Conservation (phyloP, 805 yeast species). For the Metschnikowia lochheadii region DNA sequence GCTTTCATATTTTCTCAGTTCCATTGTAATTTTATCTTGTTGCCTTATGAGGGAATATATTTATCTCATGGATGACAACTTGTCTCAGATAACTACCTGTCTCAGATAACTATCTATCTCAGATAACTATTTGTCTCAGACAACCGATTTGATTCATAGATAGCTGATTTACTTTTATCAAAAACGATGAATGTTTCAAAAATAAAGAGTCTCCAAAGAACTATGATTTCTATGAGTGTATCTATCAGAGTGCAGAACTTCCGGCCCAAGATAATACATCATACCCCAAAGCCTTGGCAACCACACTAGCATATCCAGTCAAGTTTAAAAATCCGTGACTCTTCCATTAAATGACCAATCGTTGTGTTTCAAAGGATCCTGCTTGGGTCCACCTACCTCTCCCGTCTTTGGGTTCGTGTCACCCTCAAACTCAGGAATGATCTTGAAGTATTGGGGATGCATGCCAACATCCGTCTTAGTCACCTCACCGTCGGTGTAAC, state of each 20-base stretch:
- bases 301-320: background rate
- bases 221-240: background rate
- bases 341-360: conserved; percentile 96
- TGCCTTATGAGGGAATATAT: too few species aligned
- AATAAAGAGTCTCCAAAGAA: background rate
- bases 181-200: too few species aligned
- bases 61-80: too few species aligned
- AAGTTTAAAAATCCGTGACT: conserved; percentile 77
- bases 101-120: too few species aligned
- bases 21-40: background rate
- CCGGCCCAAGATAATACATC: background rate
- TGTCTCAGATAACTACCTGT: too few species aligned
- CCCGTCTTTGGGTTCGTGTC: conserved; percentile 91
- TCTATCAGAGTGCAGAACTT: too few species aligned
- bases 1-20: background rate
- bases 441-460: conserved; percentile 66
- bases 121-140: too few species aligned
- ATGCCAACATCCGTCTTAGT: conserved; percentile 53
- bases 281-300: background rate
- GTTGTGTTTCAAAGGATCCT: conserved; percentile 80
- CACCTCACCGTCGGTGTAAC: conserved; percentile 9
- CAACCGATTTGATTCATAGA: too few species aligned
- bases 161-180: too few species aligned
- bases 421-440: conserved; percentile 94
- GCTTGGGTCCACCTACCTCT: conserved; percentile 95